phyloP scores from a whole-genome alignment of 176 grass and related monocot genomes.

The Aegilops umbellulata region DNA sequence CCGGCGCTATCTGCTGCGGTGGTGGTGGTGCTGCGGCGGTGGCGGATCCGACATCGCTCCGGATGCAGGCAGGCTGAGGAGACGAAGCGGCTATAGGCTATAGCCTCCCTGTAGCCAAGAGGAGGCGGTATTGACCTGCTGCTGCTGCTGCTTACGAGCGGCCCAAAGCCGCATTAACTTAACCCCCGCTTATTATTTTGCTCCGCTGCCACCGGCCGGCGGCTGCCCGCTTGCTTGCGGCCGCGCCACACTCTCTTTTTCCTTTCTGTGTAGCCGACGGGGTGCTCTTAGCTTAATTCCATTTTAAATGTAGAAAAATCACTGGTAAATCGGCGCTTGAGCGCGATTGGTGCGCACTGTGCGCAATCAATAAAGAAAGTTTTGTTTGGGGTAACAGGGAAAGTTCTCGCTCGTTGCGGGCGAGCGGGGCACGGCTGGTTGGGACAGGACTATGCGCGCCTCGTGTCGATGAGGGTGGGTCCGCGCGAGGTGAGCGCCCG shows the following conservation, averaged over 20 bases:
- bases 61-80: conserved; percentile 11
- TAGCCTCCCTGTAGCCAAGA: background rate
- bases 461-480: background rate
- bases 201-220: conserved; percentile 9
- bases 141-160: conserved; percentile 6
- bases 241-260: background rate
- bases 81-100: background rate
- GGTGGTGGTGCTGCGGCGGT: conserved; percentile 27
- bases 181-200: background rate
- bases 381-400: background rate
- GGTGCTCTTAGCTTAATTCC: background rate
- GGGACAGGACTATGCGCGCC: no score
- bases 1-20: background rate
- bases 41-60: conserved; percentile 64
- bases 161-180: conserved; percentile 47
- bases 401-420: conserved; percentile 14
- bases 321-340: background rate
- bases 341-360: conserved; percentile 15
- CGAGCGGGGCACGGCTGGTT: background rate
- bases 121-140: conserved; percentile 48
- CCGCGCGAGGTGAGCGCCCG: background rate
- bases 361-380: conserved; percentile 34
- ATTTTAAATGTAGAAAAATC: background rate
- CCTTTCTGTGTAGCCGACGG: background rate
- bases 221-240: conserved; percentile 11